Evolutionary conservation across 2,329 filamentous ascomycete genomes (phyloP), one percentile per base, ranked within the genome.

Genomic region (Zopfia rhizophila): DNA sequence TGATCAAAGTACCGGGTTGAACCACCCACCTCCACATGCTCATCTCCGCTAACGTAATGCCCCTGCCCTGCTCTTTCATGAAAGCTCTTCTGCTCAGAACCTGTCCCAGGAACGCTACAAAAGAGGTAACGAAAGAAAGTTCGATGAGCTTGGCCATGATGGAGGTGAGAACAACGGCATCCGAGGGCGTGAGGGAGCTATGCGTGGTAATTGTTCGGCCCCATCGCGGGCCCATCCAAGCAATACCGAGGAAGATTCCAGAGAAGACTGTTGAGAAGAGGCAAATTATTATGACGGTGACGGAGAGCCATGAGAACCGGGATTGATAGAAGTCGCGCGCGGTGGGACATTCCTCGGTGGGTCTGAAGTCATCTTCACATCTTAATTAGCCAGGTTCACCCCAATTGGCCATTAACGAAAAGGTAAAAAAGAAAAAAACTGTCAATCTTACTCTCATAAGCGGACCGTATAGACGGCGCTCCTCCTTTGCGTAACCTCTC

Each of bases 131-230:
- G 60, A 91, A 93, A 0, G 86, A 85, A 53, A 92, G 65, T 69
- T 93, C 90, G 35, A 92, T 89, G 0, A 86, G 82, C 69, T 92
- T 93, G 6, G 89, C 87, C 24, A 90, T 74, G 2, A 90, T 70
- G 0, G 88, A 82, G n/a, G 83, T 85, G 1, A 92, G 61, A 1
- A 89, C 70, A 1, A 83, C 85, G 0, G 89, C 89, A 1, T 83
- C 86, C 0, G 84, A 80, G 0, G 86, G 84, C 0, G 75, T 74
- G 12, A 92, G 58, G 0, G 65, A 59, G 6, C 79, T 77, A 10
- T 79, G 72, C 4, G 76, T 78, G 10, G 78, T 77, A 31, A 91
- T 85, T 2, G 56, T 66, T 7, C 73, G 73, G 7, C 85, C 85
- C 70, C 84, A 91, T 51, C 81, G 74, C 0, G 87, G 87, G 46